Conservation (phyloP, 495 filamentous ascomycete species). For the Podospora pseudoanserina region DNA sequence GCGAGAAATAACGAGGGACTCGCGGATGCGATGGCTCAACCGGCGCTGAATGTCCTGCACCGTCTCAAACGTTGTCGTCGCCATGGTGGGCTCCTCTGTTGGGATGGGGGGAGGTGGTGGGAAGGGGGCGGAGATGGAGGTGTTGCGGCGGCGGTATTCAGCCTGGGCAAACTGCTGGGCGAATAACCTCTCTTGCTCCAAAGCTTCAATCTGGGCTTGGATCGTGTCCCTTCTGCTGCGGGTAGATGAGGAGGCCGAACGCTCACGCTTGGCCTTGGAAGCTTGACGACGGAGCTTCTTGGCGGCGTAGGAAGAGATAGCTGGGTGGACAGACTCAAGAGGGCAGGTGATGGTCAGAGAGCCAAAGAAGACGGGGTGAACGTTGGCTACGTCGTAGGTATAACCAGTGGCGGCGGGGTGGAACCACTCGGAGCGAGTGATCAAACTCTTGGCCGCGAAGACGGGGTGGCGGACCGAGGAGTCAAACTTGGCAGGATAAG, state of each 20-base stretch:
- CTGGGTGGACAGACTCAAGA: conserved; percentile 32
- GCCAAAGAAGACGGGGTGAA: conserved; percentile 39
- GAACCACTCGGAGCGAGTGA: conserved; percentile 30
- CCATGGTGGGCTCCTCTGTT: conserved; percentile 7
- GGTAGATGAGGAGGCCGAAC: conserved; percentile 11
- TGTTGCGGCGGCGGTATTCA: conserved; percentile 22
- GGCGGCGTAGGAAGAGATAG: conserved; percentile 25
- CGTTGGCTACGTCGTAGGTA: conserved; percentile 29
- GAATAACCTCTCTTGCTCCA: conserved; percentile 35
- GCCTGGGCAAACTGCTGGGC: conserved; percentile 23
- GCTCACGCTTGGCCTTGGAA: conserved; percentile 18
- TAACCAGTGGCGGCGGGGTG: conserved; percentile 40
- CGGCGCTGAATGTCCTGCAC: conserved; percentile 25
- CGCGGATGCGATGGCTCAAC: conserved; percentile 18
- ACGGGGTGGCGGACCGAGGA: conserved; percentile 38
- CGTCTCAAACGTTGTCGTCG: neutral
- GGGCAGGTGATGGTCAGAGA: conserved; percentile 32
- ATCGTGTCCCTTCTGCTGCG: conserved; percentile 18
- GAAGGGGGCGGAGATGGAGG: conserved; percentile 10
- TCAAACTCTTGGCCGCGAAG: conserved; percentile 34
- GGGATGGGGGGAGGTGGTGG: conserved; percentile 1
- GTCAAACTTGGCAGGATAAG: conserved; percentile 26
- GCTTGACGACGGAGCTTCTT: conserved; percentile 24
- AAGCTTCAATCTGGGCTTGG: conserved; percentile 35
- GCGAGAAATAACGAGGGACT: conserved; percentile 18